Percentiles rank a stretch among this genome's conserved stretches.
Evolutionary conservation across 2,329 filamentous ascomycete species (phyloP).

Genomic region (Pseudocercospora crystallina): DNA sequence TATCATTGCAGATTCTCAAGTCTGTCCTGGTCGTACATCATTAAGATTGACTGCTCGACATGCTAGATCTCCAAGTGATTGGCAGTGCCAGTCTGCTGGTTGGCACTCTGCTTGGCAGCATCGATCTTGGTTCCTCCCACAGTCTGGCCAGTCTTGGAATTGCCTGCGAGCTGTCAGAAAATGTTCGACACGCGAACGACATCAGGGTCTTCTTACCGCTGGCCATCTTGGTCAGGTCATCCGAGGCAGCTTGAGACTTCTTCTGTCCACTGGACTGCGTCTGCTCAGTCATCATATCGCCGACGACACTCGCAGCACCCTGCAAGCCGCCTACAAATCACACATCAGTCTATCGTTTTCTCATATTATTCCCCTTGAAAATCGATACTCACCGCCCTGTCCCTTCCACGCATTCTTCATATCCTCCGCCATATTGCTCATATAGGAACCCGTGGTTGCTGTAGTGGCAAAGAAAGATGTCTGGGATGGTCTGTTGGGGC

Average conservation of each 20-base stretch:
- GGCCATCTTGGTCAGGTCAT: conserved; percentile 26
- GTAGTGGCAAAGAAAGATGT: neutral
- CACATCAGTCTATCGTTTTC: neutral
- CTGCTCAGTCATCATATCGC: conserved; percentile 28
- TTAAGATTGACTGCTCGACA: conserved; percentile 19
- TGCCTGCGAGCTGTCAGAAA: conserved; percentile 2
- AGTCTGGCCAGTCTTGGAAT: conserved; percentile 27
- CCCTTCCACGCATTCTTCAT: conserved; percentile 35
- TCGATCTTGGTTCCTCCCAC: conserved; percentile 27
- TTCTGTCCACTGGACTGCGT: conserved; percentile 29
- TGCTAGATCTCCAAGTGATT: conserved; percentile 32
- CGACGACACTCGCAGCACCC: conserved; percentile 24
- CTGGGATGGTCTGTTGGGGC: neutral
- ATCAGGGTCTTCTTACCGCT: conserved; percentile 3
- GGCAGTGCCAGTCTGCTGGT: conserved; percentile 31
- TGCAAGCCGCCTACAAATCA: conserved; percentile 29
- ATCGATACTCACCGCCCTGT: conserved; percentile 22
- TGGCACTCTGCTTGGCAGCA: conserved; percentile 28
- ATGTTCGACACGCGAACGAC: no score
- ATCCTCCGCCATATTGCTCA: conserved; percentile 22
- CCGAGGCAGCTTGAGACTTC: conserved; percentile 29
- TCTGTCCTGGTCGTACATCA: conserved; percentile 3
- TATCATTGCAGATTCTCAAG: neutral
- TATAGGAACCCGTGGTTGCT: conserved; percentile 13
- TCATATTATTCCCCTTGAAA: neutral